Evolutionary conservation across 345 rosid genomes (phyloP).

Genomic region (Eucalyptus virginea): DNA sequence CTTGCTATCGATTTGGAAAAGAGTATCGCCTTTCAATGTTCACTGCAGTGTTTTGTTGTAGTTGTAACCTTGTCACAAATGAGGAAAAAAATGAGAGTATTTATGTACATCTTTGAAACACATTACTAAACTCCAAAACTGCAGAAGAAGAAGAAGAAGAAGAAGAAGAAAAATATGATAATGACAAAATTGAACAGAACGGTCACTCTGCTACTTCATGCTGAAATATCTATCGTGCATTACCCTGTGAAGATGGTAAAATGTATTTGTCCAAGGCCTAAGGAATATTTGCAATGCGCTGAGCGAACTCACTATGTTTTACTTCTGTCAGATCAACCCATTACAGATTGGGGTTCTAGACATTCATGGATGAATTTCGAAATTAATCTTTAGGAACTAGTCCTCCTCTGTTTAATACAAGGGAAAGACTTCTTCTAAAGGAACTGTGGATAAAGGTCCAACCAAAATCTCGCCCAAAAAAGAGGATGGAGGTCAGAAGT

Average conservation of each 20-base stretch:
- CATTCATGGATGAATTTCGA: not conserved
- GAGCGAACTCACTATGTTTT: not conserved
- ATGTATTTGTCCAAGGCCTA: not conserved
- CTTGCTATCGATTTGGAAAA: not conserved
- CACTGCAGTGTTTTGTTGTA: not conserved
- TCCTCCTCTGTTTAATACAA: not conserved
- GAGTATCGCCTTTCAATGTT: not conserved
- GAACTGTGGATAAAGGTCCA: not conserved
- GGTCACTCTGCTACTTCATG: not conserved
- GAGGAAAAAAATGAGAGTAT: not conserved
- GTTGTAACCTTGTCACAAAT: not conserved
- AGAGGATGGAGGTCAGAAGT: not conserved
- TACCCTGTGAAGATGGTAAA: not conserved
- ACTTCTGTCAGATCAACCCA: not conserved
- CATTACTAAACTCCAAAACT: not conserved
- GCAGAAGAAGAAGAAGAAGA: not conserved
- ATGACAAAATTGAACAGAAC: not conserved
- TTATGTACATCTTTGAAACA: not conserved
- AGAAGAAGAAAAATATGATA: not conserved
- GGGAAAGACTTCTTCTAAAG: not conserved
- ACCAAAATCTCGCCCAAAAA: not conserved
- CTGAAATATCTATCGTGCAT: not conserved
- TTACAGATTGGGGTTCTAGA: not conserved
- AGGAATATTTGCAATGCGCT: not conserved
- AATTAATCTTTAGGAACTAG: not conserved